Percentiles rank a stretch among this genome's conserved stretches.
These are phyloP conservation scores for Leishmania braziliensis DNA, from an alignment of 208 protist species.

Conservation along the genomic window DNA sequence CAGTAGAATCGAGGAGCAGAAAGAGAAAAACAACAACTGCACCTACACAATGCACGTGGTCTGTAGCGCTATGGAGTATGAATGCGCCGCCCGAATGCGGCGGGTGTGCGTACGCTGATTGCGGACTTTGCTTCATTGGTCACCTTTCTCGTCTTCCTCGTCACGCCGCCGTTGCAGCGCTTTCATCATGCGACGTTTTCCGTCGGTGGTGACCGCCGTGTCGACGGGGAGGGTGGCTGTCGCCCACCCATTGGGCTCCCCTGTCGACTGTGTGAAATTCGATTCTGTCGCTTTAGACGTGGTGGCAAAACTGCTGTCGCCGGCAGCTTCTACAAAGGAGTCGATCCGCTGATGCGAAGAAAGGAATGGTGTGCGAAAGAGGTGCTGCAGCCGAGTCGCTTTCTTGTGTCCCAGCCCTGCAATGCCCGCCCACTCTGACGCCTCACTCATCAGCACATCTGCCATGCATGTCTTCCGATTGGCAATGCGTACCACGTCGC, in stretches of 20 bases:
- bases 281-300: no score
- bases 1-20: background rate
- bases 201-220: background rate
- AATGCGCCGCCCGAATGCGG: background rate
- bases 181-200: conserved; percentile 38
- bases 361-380: conserved; percentile 59
- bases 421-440: conserved; percentile 40
- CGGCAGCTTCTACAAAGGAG: background rate
- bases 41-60: background rate
- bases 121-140: background rate
- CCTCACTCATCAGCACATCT: conserved; percentile 48
- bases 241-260: background rate
- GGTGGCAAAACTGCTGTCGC: background rate
- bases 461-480: conserved; percentile 59
- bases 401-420: conserved; percentile 68
- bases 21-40: background rate
- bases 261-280: background rate
- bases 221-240: background rate
- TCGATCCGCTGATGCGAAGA: conserved; percentile 45
- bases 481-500: conserved; percentile 64
- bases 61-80: background rate
- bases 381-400: conserved; percentile 43
- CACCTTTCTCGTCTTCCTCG: conserved; percentile 37
- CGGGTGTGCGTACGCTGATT: no score
- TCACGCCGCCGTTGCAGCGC: conserved; percentile 27